phyloP scores from a whole-genome alignment of 176 grass and related monocot species.

The Hordeum marinum region DNA sequence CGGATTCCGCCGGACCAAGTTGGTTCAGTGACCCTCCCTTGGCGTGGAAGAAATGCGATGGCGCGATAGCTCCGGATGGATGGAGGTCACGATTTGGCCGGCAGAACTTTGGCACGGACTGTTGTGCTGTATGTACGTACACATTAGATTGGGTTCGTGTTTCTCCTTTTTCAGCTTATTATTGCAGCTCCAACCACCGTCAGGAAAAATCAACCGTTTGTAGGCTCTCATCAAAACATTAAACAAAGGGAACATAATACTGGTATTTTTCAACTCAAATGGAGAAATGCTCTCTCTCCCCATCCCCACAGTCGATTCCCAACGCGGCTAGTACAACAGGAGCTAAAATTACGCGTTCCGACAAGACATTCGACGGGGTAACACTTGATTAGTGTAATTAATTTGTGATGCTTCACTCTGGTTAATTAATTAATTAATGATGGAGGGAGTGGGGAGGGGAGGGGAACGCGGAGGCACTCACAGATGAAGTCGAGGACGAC shows the following conservation, averaged over 20 bases:
- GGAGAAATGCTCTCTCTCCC: not conserved
- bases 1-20: not conserved
- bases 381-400: not conserved
- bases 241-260: too few relatives aligned
- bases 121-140: too few relatives aligned
- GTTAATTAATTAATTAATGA: not conserved
- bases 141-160: too few relatives aligned
- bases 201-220: too few relatives aligned
- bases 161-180: too few relatives aligned
- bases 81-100: not conserved
- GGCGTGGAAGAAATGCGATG: not conserved
- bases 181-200: too few relatives aligned
- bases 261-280: too few relatives aligned
- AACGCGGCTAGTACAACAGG: not conserved
- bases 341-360: not conserved
- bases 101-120: not conserved
- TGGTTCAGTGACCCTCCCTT: not conserved
- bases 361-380: not conserved
- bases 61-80: not conserved
- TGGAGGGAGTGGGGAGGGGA: not conserved
- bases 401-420: not conserved
- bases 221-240: too few relatives aligned
- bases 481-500: conserved; percentile 93
- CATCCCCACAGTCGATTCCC: not conserved
- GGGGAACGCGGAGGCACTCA: conserved; percentile 7